Conservation (phyloP, 768 basidiomycete genomes). For the Xerocomellus intermedius region DNA sequence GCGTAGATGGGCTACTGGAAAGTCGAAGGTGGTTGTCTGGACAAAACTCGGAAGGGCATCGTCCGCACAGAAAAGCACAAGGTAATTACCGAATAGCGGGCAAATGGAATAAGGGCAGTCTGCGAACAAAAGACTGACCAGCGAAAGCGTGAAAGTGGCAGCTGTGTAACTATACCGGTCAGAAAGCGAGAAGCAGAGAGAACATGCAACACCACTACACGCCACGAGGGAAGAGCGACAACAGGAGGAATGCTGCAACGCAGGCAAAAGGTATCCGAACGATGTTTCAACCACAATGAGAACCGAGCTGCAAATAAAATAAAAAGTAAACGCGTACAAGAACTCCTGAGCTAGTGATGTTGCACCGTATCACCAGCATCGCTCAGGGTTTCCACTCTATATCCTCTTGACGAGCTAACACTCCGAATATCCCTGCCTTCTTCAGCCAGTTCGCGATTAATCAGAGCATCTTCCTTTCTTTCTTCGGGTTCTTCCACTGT, state of each 20-base stretch:
- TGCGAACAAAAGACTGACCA: constrained; percentile 25
- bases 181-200: constrained; percentile 32
- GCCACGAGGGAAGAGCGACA: constrained; percentile 28
- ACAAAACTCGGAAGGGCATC: constrained; percentile 14
- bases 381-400: constrained; percentile 70
- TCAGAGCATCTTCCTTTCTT: constrained; percentile 37
- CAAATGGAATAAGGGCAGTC: constrained; percentile 25
- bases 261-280: constrained; percentile 37
- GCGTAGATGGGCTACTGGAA: constrained; percentile 21
- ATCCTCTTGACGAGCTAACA: constrained; percentile 76
- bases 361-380: constrained; percentile 51
- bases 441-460: constrained; percentile 78
- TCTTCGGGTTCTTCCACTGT: constrained; percentile 63
- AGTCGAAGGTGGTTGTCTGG: constrained; percentile 15
- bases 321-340: constrained; percentile 35
- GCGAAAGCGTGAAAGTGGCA: constrained; percentile 24
- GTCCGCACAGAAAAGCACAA: constrained; percentile 25
- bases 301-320: constrained; percentile 36
- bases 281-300: constrained; percentile 33
- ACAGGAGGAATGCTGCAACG: constrained; percentile 25
- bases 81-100: constrained; percentile 31
- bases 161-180: constrained; percentile 30
- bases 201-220: constrained; percentile 29
- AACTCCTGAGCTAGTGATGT: constrained; percentile 41
- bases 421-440: constrained; percentile 88